Percentiles rank a stretch among this genome's conserved stretches.
phyloP scores from a whole-genome alignment of 2,329 filamentous ascomycete species.

The Talaromyces albobiverticillius region DNA sequence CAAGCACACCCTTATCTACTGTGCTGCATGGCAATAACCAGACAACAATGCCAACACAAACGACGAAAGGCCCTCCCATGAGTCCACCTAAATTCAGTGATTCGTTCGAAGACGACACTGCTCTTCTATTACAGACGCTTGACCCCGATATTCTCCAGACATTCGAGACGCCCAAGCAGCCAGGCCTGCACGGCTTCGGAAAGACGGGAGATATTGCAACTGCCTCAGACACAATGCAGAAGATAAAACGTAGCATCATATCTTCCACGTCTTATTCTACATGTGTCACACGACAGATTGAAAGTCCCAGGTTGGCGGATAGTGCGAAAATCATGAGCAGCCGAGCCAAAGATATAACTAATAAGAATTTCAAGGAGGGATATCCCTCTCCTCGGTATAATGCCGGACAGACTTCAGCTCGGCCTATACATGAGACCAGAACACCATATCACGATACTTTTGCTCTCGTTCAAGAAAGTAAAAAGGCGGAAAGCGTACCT shows the following conservation, averaged over 20 bases:
- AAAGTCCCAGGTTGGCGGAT: not conserved
- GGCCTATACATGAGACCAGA: no score
- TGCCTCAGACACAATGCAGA: no score
- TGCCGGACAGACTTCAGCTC: no score
- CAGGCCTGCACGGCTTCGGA: not conserved
- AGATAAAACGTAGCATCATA: not conserved
- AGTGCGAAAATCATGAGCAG: not conserved
- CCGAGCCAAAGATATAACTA: not conserved
- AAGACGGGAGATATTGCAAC: no score
- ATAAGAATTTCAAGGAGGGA: not conserved
- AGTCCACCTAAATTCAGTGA: constrained; percentile 2
- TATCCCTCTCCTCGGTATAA: no score
- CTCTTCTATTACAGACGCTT: constrained; percentile 26
- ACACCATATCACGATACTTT: no score
- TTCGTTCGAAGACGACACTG: constrained; percentile 35
- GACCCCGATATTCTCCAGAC: constrained; percentile 19
- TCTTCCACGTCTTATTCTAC: not conserved
- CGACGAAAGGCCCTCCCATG: not conserved
- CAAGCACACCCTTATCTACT: no score
- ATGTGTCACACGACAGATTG: not conserved
- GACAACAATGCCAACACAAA: not conserved
- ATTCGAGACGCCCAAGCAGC: constrained; percentile 13
- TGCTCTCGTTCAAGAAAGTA: no score
- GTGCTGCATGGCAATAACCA: not conserved
- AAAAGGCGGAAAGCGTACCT: no score